Conservation (phyloP, 371 early-diverging fungal genomes). For the Blakeslea trispora region DNA sequence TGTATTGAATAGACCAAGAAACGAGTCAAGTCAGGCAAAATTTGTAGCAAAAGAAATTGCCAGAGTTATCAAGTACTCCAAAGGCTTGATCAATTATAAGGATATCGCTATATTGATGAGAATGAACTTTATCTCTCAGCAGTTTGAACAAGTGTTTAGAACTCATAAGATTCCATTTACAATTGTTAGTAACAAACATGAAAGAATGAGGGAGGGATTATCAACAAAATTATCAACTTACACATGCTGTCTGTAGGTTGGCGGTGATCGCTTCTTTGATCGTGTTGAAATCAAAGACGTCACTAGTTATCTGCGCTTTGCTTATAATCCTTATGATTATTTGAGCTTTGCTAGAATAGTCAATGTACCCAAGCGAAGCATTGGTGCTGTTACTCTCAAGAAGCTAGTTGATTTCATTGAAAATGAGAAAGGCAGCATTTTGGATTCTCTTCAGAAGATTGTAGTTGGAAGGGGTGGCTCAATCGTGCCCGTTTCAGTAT, state of each 20-base stretch:
- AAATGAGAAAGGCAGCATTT: neutral
- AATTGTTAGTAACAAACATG: slow-evolving; percentile 33
- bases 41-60: slow-evolving; percentile 48
- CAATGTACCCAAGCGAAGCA: slow-evolving; percentile 46
- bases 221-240: too few relatives aligned
- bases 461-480: neutral
- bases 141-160: slow-evolving; percentile 51
- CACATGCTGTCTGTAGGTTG: slow-evolving; percentile 31
- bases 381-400: slow-evolving; percentile 45
- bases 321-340: slow-evolving; percentile 48
- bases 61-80: slow-evolving; percentile 35
- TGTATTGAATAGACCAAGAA: slow-evolving; percentile 21
- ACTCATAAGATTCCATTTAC: slow-evolving; percentile 46
- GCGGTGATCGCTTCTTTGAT: slow-evolving; percentile 43
- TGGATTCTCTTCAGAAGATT: slow-evolving; percentile 2
- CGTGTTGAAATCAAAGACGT: slow-evolving; percentile 51
- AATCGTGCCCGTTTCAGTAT: neutral
- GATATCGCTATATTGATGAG: slow-evolving; percentile 63
- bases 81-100: slow-evolving; percentile 37
- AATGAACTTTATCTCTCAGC: slow-evolving; percentile 42
- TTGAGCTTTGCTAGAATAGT: slow-evolving; percentile 47
- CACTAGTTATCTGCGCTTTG: slow-evolving; percentile 46
- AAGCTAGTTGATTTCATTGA: slow-evolving; percentile 21
- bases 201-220: neutral
- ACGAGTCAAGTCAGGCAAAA: slow-evolving; percentile 36